Evolutionary conservation across 768 basidiomycete genomes (phyloP).

Genomic region (Butyriboletus loyo): DNA sequence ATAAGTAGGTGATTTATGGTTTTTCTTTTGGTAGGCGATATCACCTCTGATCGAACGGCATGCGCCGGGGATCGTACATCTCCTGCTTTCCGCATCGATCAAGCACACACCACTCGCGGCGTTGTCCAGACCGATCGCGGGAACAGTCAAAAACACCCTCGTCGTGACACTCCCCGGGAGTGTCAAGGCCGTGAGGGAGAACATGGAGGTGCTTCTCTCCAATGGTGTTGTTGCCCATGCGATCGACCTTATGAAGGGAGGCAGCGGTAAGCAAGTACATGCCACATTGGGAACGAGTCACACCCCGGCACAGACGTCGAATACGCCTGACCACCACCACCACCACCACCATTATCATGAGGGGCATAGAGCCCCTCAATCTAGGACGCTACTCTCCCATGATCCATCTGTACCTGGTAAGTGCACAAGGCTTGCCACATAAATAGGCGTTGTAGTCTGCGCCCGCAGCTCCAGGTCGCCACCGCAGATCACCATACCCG

Average conservation of each 20-base stretch:
- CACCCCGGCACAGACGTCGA: conserved; percentile 6
- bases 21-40: conserved; percentile 45
- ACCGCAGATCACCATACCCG: conserved; percentile 75
- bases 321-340: conserved; percentile 27
- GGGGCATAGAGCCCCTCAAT: conserved; percentile 46
- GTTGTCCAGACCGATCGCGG: conserved; percentile 80
- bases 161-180: conserved; percentile 84
- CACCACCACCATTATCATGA: conserved; percentile 31
- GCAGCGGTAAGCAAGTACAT: conserved; percentile 60
- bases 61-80: conserved; percentile 70
- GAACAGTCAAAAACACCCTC: conserved; percentile 62
- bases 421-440: conserved; percentile 14
- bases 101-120: conserved; percentile 77
- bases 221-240: conserved; percentile 65
- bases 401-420: conserved; percentile 68
- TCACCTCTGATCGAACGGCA: conserved; percentile 61
- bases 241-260: conserved; percentile 68
- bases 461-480: conserved; percentile 59
- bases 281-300: conserved; percentile 40
- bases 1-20: not conserved
- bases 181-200: conserved; percentile 81
- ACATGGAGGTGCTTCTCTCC: conserved; percentile 57
- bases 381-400: conserved; percentile 59
- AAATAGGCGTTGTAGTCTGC: not conserved
- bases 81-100: conserved; percentile 66